phyloP scores from a whole-genome alignment of 257 asterid species.

The Verbascum thapsus region DNA sequence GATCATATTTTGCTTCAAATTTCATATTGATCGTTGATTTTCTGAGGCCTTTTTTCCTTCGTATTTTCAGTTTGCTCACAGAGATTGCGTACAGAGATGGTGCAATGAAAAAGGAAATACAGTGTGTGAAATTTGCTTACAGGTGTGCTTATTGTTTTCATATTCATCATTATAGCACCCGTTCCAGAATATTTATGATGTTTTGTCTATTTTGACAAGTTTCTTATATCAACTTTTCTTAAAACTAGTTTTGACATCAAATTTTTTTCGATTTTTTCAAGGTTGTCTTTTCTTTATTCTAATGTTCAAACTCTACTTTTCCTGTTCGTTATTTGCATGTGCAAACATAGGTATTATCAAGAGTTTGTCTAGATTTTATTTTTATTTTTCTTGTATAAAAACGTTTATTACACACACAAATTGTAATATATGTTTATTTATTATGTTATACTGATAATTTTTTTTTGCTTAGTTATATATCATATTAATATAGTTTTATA shows the following conservation, averaged over 20 bases:
- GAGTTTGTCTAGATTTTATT: background rate
- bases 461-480: no score
- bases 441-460: no score
- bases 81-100: slow-evolving; percentile 98
- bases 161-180: slow-evolving; percentile 15
- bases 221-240: slow-evolving; percentile 22
- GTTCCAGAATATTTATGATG: background rate
- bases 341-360: background rate
- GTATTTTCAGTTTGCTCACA: slow-evolving; percentile 69
- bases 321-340: background rate
- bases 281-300: background rate
- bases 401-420: background rate
- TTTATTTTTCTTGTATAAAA: background rate
- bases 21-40: no score
- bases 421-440: background rate
- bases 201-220: slow-evolving; percentile 31
- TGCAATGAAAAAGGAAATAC: slow-evolving; percentile 88
- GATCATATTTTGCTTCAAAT: no score
- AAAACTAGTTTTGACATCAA: slow-evolving; percentile 21
- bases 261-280: slow-evolving; percentile 30
- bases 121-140: slow-evolving; percentile 83
- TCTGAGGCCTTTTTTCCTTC: background rate
- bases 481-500: no score
- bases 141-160: slow-evolving; percentile 39
- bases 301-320: background rate